Conservation (phyloP, 352 stramenopile genomes). For the Phytophthora citrophthora region DNA sequence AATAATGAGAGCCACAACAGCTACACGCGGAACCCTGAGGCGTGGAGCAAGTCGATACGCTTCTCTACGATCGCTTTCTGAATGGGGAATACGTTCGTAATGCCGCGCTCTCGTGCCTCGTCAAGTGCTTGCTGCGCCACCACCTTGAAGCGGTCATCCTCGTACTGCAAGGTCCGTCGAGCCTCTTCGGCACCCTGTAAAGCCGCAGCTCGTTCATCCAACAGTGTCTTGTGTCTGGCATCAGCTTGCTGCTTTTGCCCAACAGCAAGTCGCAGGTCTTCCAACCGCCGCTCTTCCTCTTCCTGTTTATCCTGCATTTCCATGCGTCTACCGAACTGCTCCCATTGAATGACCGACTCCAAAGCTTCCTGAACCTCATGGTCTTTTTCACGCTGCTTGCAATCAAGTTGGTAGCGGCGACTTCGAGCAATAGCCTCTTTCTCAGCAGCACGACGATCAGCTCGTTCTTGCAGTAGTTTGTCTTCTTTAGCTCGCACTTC, state of each 20-base stretch:
- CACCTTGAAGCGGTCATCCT: slow-evolving; percentile 69
- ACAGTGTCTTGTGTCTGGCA: slow-evolving; percentile 56
- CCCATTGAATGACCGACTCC: slow-evolving; percentile 68
- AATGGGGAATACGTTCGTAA: slow-evolving; percentile 75
- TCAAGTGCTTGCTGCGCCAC: slow-evolving; percentile 58
- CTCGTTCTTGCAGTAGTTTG: slow-evolving; percentile 56
- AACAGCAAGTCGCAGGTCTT: slow-evolving; percentile 68
- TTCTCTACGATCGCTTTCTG: slow-evolving; percentile 77
- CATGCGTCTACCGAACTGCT: slow-evolving; percentile 65
- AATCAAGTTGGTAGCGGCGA: slow-evolving; percentile 62
- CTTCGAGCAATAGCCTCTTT: slow-evolving; percentile 69
- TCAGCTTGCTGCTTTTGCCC: slow-evolving; percentile 81
- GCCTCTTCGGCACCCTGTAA: slow-evolving; percentile 44
- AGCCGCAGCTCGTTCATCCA: slow-evolving; percentile 44
- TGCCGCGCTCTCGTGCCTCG: slow-evolving; percentile 61
- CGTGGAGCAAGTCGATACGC: slow-evolving; percentile 71
- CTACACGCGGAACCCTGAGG: slow-evolving; percentile 78
- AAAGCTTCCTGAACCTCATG: slow-evolving; percentile 44
- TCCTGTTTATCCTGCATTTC: slow-evolving; percentile 69
- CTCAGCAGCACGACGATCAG: slow-evolving; percentile 67
- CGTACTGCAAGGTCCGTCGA: slow-evolving; percentile 41
- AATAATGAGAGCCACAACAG: slow-evolving; percentile 10
- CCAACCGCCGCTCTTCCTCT: slow-evolving; percentile 61
- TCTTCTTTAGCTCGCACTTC: slow-evolving; percentile 83
- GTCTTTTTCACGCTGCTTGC: slow-evolving; percentile 50